Evolutionary conservation across 768 basidiomycete genomes (phyloP).

Genomic region (Termitomyces sp.): DNA sequence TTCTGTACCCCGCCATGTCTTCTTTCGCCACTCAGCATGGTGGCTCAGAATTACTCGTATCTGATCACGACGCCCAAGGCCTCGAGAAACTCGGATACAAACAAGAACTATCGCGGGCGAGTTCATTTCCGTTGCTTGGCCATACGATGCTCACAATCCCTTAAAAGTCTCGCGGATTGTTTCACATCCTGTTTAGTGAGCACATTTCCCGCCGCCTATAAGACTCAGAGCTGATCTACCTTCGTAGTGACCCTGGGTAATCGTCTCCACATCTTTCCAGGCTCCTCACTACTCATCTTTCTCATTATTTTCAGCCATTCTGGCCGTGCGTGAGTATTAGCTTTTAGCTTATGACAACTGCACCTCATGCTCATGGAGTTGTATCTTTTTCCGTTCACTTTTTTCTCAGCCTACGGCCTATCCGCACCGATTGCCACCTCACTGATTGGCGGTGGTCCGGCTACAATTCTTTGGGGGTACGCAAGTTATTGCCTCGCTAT

Average conservation of each 20-base stretch:
- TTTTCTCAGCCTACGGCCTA: slow-evolving; percentile 45
- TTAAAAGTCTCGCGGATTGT: slow-evolving; percentile 41
- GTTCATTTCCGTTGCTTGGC: neutral
- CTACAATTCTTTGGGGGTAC: slow-evolving; percentile 57
- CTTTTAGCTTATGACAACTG: neutral
- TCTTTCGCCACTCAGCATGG: too few relatives aligned
- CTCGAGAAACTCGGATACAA: slow-evolving; percentile 49
- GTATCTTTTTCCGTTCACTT: neutral
- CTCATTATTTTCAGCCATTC: slow-evolving; percentile 36
- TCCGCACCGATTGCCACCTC: slow-evolving; percentile 52
- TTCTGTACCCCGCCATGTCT: neutral
- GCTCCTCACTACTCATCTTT: slow-evolving; percentile 2
- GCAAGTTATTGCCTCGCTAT: neutral
- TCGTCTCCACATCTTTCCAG: neutral
- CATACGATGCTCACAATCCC: neutral
- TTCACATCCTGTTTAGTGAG: slow-evolving; percentile 52
- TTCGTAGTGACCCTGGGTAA: slow-evolving; percentile 45
- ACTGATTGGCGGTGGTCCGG: slow-evolving; percentile 49
- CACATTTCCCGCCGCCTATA: neutral
- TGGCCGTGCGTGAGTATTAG: slow-evolving; percentile 52
- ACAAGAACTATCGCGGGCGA: slow-evolving; percentile 51
- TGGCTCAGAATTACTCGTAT: neutral
- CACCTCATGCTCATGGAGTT: neutral
- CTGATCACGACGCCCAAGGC: slow-evolving; percentile 20
- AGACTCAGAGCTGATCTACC: neutral